Conservation (phyloP, 768 basidiomycete species). For the Rhodotorula diobovata region DNA sequence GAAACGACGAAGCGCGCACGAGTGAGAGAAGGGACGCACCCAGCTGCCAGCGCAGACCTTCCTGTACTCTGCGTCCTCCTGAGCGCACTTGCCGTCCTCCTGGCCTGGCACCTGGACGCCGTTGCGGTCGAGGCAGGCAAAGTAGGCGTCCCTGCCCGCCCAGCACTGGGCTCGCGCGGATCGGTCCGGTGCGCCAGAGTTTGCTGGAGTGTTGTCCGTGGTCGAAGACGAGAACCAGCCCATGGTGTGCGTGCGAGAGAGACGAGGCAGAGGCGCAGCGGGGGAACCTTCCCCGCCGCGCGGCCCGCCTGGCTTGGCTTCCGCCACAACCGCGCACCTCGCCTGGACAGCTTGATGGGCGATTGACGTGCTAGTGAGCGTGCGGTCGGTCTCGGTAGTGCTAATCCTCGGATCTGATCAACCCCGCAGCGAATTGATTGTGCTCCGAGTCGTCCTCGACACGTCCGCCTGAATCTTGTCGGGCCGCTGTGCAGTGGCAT, state of each 20-base stretch:
- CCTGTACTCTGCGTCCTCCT: conserved; percentile 61
- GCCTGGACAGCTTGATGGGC: no score
- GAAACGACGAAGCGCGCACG: neutral
- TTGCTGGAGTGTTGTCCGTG: neutral
- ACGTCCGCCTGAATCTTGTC: no score
- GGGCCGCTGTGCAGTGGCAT: no score
- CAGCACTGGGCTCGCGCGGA: conserved; percentile 67
- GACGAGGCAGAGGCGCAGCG: no score
- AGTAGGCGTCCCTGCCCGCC: conserved; percentile 77
- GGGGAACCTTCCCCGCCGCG: neutral
- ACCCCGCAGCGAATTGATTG: no score
- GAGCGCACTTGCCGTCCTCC: conserved; percentile 62
- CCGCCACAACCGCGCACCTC: no score
- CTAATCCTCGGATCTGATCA: no score
- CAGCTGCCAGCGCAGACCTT: conserved; percentile 79
- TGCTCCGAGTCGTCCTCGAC: no score
- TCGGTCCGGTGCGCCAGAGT: conserved; percentile 22
- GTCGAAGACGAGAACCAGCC: conserved; percentile 32
- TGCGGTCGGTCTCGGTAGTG: no score
- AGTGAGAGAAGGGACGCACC: conserved; percentile 53
- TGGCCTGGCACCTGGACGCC: conserved; percentile 71
- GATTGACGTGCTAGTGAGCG: no score
- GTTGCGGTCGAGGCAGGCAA: conserved; percentile 69
- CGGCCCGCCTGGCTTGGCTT: neutral
- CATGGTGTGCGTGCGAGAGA: neutral